A percentile compares a stretch with the other conserved stretches of the same genome.
These are phyloP conservation scores for Dimargaris verticillata DNA, from an alignment of 192 early-diverging fungal genomes.

Conservation along the genomic window DNA sequence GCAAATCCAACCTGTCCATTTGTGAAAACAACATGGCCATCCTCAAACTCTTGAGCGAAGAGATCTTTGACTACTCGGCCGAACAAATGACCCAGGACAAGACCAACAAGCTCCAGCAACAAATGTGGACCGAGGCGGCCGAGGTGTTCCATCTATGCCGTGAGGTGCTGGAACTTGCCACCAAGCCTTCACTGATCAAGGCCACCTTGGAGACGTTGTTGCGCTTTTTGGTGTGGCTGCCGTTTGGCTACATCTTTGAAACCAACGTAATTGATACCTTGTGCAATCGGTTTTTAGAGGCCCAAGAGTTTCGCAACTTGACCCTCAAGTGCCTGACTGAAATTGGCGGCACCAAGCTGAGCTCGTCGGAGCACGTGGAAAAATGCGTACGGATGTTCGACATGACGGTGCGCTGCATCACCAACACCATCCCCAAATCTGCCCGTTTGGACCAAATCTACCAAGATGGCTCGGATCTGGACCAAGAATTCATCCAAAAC, in stretches of 20 bases:
- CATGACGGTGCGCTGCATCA: conserved; percentile 44
- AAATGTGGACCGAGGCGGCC: conserved; percentile 88
- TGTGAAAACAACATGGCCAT: conserved; percentile 99
- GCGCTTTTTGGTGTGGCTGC: conserved; percentile 95
- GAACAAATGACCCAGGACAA: conserved; percentile 97
- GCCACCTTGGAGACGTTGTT: conserved; percentile 90
- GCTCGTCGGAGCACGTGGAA: conserved; percentile 62
- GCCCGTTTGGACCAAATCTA: conserved; percentile 5
- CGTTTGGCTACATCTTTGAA: conserved; percentile 95
- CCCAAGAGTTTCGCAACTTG: conserved; percentile 76
- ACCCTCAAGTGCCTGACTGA: conserved; percentile 95
- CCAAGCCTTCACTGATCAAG: conserved; percentile 72
- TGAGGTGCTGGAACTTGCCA: conserved; percentile 84
- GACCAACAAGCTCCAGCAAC: conserved; percentile 81
- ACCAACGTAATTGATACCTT: conserved; percentile 76
- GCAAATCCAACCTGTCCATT: conserved; percentile 74
- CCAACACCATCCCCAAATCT: conserved; percentile 14
- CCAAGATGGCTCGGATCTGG: conserved; percentile 54
- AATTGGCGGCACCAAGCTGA: conserved; percentile 66
- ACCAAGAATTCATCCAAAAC: conserved; percentile 95
- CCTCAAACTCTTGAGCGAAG: conserved; percentile 93
- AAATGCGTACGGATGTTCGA: conserved; percentile 80
- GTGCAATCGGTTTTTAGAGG: conserved; percentile 65
- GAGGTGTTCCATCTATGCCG: conserved; percentile 90
- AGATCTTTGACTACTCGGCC: conserved; percentile 97